Conservation (phyloP, 306 rosid species). For the Cucumis hystrix region DNA sequence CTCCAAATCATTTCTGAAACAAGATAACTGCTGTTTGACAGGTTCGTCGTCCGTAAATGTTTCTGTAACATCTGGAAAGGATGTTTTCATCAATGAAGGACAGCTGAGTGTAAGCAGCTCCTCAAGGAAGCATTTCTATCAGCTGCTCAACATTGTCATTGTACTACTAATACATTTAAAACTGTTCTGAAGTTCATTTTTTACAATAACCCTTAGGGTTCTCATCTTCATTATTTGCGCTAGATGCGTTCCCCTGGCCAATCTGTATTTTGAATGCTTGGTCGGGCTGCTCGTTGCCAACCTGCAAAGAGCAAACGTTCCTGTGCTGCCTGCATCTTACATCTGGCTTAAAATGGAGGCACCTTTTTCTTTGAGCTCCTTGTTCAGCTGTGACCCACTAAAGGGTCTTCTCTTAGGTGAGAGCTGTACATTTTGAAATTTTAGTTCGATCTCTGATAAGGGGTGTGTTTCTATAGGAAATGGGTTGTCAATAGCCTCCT, state of each 20-base stretch:
- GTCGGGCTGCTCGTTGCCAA: not conserved
- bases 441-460: not conserved
- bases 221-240: not conserved
- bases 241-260: not conserved
- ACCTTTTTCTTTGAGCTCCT: not conserved
- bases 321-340: not conserved
- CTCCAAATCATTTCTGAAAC: not conserved
- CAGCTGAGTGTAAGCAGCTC: conserved; percentile 37
- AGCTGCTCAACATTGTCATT: conserved; percentile 33
- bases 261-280: conserved; percentile 1
- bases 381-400: not conserved
- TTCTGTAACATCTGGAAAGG: conserved; percentile 60
- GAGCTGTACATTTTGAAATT: conserved; percentile 1
- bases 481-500: not conserved
- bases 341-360: not conserved
- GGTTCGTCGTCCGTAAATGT: conserved; percentile 79
- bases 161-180: conserved; percentile 10
- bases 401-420: not conserved
- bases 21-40: conserved; percentile 10
- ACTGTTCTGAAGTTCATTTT: not conserved
- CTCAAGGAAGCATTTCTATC: conserved; percentile 19
- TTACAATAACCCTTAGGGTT: not conserved
- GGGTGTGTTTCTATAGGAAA: not conserved
- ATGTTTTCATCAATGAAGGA: conserved; percentile 50
- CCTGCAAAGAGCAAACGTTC: not conserved